A percentile compares a stretch with the other conserved stretches of the same genome.
These are phyloP conservation scores for Excoecaria agallocha DNA, from an alignment of 345 rosid genomes.

Conservation along the genomic window DNA sequence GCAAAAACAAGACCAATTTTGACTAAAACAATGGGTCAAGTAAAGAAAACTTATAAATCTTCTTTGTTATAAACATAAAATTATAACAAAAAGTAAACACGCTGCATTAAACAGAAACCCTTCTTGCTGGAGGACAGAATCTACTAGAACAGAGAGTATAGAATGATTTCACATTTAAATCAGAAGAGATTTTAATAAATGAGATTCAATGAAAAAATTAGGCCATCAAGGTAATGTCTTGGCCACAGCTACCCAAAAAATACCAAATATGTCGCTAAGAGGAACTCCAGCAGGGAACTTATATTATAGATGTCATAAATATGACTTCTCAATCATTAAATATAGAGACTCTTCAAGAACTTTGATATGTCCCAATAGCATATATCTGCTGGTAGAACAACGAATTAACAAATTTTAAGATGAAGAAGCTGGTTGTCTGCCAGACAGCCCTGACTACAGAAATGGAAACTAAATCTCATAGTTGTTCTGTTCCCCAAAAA, in stretches of 20 bases:
- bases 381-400: not conserved
- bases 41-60: not conserved
- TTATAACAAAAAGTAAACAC: not conserved
- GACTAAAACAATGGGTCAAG: not conserved
- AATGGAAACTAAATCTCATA: not conserved
- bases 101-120: not conserved
- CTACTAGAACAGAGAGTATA: not conserved
- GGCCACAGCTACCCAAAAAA: not conserved
- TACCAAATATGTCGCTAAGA: not conserved
- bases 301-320: not conserved
- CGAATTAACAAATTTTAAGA: not conserved
- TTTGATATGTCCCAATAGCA: not conserved
- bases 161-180: not conserved
- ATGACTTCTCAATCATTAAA: not conserved
- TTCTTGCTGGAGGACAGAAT: not conserved
- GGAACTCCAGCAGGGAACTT: not conserved
- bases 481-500: not conserved
- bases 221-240: not conserved
- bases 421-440: too few species aligned
- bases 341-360: not conserved
- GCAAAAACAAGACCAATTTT: not conserved
- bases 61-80: not conserved
- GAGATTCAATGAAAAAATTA: not conserved
- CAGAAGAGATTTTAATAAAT: not conserved
- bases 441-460: not conserved